These are phyloP conservation scores for Pyracantha coccinea DNA, from an alignment of 331 rosid genomes.

Conservation along the genomic window DNA sequence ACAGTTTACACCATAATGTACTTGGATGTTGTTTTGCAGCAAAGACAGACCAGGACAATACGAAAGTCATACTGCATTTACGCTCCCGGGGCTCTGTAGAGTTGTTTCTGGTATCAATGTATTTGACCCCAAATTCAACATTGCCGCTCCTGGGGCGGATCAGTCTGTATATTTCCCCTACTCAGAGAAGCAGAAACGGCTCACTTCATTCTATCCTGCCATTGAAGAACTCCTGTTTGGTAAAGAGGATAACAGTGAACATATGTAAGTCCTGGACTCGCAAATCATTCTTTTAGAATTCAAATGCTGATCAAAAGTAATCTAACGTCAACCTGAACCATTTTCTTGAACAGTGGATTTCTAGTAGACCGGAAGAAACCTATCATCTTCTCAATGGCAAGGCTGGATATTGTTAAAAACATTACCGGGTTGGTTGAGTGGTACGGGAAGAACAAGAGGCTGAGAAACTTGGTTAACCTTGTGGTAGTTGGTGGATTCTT, in stretches of 20 bases:
- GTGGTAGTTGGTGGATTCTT: constrained; percentile 94
- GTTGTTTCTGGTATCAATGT: constrained; percentile 89
- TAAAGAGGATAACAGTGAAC: constrained; percentile 60
- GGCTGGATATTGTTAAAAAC: constrained; percentile 86
- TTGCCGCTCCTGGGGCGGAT: constrained; percentile 91
- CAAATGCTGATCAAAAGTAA: not conserved
- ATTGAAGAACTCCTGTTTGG: constrained; percentile 72
- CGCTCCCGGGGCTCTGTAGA: constrained; percentile 89
- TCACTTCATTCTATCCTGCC: constrained; percentile 44
- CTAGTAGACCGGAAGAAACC: constrained; percentile 69
- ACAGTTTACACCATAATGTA: not conserved
- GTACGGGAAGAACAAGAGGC: constrained; percentile 66
- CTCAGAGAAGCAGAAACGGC: constrained; percentile 45
- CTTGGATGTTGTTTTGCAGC: constrained; percentile 39
- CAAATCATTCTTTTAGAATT: not conserved
- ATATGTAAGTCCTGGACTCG: constrained; percentile 39
- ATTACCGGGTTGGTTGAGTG: constrained; percentile 71
- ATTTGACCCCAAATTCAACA: constrained; percentile 89
- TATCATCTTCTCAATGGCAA: constrained; percentile 84
- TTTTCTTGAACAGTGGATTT: constrained; percentile 46
- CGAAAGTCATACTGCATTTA: constrained; percentile 80
- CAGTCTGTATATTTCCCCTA: constrained; percentile 70
- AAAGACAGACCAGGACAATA: constrained; percentile 88
- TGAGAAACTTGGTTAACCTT: constrained; percentile 72
- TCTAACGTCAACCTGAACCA: not conserved